Evolutionary conservation across 2,329 filamentous ascomycete genomes (phyloP), one percentile per base, ranked within the genome.

Genomic region (Helicocarpus griseus): DNA sequence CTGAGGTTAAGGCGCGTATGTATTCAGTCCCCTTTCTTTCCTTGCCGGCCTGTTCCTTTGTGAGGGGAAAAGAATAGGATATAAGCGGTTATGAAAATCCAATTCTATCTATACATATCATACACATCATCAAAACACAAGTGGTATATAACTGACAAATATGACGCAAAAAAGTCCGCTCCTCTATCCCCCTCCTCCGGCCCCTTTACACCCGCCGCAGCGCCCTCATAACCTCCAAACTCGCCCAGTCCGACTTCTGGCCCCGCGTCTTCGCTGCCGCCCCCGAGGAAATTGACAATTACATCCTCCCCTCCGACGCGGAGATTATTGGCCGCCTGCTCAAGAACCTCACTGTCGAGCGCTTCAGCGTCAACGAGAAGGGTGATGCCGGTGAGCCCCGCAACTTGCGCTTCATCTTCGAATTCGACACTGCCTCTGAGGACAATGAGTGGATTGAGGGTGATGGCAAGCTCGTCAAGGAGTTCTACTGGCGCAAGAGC

Each of bases 251-350:
- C 60, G 82, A 87, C 73, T 98, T 97, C 81, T 97, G 93, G 93
- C 78, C 87, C n/a, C 80, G 94, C 53, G 90, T 96, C 52, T 79
- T 97, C 67, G 87, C 95, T 74, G 85, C 89, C 72, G 83, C 87
- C 2, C 89, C 90, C 1, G 77, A 80, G 44, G 89, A 95, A 57
- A 80, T 98, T 60, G 89, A 95, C 72, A 84, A 89, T 70, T 89
- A 85, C 76, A 86, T 97, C 65, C 84, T 89, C 66, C 86, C 88
- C 40, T 79, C 80, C 46, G 91, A 97, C 73, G 78, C 79, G 7
- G 61, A 59, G 3, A 73, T 93, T 55, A 79, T 97, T 53, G 78
- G 84, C 56, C 77, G 80, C 38, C 76, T 78, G 50, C 81, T 97
- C 52, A 78, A 75, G 53, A 77, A 77, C 58, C 61, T 98, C 59